Conservation (phyloP, 179 eudicot species). For the Patellifolia procumbens region DNA sequence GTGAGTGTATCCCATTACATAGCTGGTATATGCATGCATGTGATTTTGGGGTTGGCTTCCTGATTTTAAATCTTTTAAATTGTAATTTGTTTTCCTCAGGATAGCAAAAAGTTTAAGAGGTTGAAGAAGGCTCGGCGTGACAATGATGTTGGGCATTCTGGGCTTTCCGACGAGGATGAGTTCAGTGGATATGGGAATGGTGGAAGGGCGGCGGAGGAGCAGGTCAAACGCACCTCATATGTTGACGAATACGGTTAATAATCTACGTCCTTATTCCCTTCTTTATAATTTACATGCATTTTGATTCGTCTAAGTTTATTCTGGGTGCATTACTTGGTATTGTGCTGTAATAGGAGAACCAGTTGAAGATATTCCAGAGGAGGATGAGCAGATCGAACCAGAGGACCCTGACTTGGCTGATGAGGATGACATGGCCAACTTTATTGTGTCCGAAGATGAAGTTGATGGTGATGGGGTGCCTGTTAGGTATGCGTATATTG, state of each 20-base stretch:
- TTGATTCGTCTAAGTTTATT: not conserved
- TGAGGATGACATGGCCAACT: conserved; percentile 96
- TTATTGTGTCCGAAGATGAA: conserved; percentile 90
- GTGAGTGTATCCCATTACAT: conserved; percentile 34
- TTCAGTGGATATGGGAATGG: conserved; percentile 55
- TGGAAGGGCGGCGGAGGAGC: conserved; percentile 70
- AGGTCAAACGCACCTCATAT: conserved; percentile 62
- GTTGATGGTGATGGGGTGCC: conserved; percentile 75
- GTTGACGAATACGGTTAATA: conserved; percentile 74
- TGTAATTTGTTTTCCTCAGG: conserved; percentile 40
- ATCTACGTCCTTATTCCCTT: not conserved
- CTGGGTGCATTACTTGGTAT: conserved; percentile 9
- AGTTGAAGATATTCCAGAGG: conserved; percentile 82
- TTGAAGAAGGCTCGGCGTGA: conserved; percentile 83
- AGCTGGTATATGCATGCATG: not conserved
- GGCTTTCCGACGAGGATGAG: conserved; percentile 76
- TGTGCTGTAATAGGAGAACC: conserved; percentile 48
- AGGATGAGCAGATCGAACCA: conserved; percentile 73
- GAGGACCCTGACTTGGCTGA: conserved; percentile 69
- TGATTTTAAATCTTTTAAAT: not conserved
- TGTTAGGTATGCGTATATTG: conserved; percentile 47
- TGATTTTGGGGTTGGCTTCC: not conserved
- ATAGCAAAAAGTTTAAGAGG: conserved; percentile 83
- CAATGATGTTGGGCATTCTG: conserved; percentile 58
- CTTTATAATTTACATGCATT: not conserved